Conservation (phyloP, 106 monocot species). For the Alisma plantagoaquatica region DNA sequence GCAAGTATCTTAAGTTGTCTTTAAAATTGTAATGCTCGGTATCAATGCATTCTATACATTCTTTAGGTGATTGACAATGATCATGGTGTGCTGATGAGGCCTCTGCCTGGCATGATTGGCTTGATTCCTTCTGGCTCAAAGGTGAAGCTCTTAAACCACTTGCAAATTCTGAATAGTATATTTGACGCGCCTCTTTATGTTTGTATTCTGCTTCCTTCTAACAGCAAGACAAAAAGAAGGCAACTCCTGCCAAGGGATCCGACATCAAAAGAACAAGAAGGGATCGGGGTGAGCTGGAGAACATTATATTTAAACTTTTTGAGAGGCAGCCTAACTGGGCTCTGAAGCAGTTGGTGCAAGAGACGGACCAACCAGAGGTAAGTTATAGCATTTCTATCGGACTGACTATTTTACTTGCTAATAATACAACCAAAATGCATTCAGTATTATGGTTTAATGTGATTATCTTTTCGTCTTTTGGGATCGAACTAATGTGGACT, state of each 20-base stretch:
- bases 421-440: neutral
- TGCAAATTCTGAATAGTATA: no score
- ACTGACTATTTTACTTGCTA: neutral
- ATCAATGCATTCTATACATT: no score
- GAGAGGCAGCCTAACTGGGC: slow-evolving; percentile 90
- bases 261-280: slow-evolving; percentile 79
- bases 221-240: slow-evolving; percentile 71
- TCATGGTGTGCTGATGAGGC: slow-evolving; percentile 63
- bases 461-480: no score
- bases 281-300: slow-evolving; percentile 76
- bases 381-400: neutral
- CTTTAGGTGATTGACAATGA: slow-evolving; percentile 65
- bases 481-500: no score
- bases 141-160: no score
- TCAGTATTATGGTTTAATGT: no score
- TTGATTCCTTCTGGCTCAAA: slow-evolving; percentile 58
- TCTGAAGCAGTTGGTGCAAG: slow-evolving; percentile 63
- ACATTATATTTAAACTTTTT: no score
- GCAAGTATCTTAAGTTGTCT: neutral
- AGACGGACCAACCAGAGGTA: slow-evolving; percentile 95
- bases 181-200: no score
- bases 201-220: neutral
- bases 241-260: slow-evolving; percentile 47
- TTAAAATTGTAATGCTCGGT: neutral
- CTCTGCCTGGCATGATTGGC: slow-evolving; percentile 85